A percentile compares a stretch with the other conserved stretches of the same genome.
phyloP scores from a whole-genome alignment of 371 early-diverging fungal genomes.

The Mucor irregularis region DNA sequence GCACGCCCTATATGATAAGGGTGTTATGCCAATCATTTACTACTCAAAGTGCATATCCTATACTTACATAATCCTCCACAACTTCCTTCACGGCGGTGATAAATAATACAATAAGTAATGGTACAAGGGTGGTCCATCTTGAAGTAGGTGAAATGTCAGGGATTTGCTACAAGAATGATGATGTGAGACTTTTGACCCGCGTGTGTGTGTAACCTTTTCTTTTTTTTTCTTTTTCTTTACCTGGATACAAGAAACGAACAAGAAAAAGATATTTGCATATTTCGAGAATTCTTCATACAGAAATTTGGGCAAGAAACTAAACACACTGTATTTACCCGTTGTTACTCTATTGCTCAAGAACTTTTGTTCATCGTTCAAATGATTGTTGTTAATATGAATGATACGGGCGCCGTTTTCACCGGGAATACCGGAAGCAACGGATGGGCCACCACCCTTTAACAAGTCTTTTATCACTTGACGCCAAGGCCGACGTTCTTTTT shows the following conservation, averaged over 20 bases:
- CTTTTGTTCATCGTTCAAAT: conserved; percentile 68
- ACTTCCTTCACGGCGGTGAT: conserved; percentile 96
- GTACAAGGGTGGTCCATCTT: conserved; percentile 88
- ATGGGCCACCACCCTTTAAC: conserved; percentile 8
- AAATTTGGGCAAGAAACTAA: conserved; percentile 91
- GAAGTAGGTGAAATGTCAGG: conserved; percentile 81
- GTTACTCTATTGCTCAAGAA: conserved; percentile 82
- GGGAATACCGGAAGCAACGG: conserved; percentile 22
- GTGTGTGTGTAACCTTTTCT: too few relatives aligned
- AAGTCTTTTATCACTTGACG: conserved; percentile 12
- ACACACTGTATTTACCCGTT: conserved; percentile 87
- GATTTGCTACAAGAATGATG: conserved; percentile 84
- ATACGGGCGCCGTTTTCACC: conserved; percentile 62
- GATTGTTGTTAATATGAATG: conserved; percentile 83
- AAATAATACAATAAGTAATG: conserved; percentile 85
- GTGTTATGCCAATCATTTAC: too few relatives aligned
- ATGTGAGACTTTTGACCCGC: too few relatives aligned
- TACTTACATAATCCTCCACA: conserved; percentile 87
- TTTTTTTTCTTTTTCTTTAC: conserved; percentile 38
- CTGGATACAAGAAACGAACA: conserved; percentile 86
- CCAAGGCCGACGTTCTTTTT: conserved; percentile 1
- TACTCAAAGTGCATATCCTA: neutral
- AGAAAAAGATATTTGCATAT: conserved; percentile 94
- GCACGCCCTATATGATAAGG: conserved; percentile 25
- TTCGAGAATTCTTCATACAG: conserved; percentile 93